Conservation (phyloP, 2,329 filamentous ascomycete species). For the Acrocalymma vagum region DNA sequence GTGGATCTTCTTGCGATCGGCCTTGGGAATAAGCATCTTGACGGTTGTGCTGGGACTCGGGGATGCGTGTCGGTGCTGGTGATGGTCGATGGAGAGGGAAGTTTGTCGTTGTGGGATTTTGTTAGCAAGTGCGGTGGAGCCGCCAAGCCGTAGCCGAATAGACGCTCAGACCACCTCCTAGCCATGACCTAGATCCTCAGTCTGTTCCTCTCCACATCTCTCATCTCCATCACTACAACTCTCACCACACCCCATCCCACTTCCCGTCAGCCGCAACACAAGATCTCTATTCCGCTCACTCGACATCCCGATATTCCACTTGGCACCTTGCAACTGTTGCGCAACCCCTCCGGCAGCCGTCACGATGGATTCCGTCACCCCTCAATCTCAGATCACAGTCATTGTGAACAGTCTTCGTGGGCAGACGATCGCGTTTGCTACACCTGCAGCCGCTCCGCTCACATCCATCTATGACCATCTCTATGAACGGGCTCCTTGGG, state of each 20-base stretch:
- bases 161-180: background rate
- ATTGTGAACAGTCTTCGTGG: conserved; percentile 86
- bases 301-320: background rate
- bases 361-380: conserved; percentile 32
- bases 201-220: background rate
- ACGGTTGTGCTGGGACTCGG: conserved; percentile 42
- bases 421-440: conserved; percentile 81
- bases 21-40: conserved; percentile 94
- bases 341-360: background rate
- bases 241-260: too few relatives aligned
- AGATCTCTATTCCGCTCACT: too few relatives aligned
- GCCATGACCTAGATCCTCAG: background rate
- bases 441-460: conserved; percentile 73
- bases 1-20: conserved; percentile 99
- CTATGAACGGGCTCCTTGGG: conserved; percentile 66
- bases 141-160: conserved; percentile 17
- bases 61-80: conserved; percentile 28
- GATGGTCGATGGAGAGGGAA: conserved; percentile 27
- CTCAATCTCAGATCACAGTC: conserved; percentile 57
- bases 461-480: conserved; percentile 73
- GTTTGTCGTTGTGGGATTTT: conserved; percentile 9
- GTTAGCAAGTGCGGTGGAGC: conserved; percentile 13
- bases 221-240: background rate
- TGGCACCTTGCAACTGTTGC: background rate
- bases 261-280: too few relatives aligned